Conservation (phyloP, 331 rosid genomes). For the Acacia pycnantha region DNA sequence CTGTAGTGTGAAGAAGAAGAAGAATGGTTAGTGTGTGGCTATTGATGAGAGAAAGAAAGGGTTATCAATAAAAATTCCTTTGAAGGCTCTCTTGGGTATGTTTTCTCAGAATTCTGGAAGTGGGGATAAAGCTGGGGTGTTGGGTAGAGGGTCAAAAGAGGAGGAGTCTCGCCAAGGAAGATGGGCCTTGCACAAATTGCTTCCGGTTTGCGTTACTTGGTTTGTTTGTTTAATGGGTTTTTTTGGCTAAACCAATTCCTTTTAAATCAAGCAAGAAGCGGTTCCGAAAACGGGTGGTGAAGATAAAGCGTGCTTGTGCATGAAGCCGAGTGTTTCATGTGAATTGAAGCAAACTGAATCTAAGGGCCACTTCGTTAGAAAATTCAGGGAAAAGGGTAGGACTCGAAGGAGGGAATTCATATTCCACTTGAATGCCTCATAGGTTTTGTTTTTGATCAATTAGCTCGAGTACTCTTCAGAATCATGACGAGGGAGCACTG, state of each 20-base stretch:
- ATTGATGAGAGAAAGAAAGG: conserved; percentile 62
- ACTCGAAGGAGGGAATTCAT: conserved; percentile 50
- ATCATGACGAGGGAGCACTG: conserved; percentile 49
- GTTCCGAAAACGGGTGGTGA: conserved; percentile 60
- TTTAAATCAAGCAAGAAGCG: conserved; percentile 73
- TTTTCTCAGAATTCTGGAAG: conserved; percentile 59
- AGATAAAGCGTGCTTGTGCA: conserved; percentile 47
- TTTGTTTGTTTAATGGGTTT: conserved; percentile 65
- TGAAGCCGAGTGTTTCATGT: conserved; percentile 46
- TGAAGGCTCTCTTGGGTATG: conserved; percentile 66
- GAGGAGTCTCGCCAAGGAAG: conserved; percentile 50
- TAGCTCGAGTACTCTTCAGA: conserved; percentile 57
- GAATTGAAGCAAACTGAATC: conserved; percentile 56
- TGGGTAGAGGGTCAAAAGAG: conserved; percentile 29
- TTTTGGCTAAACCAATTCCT: conserved; percentile 73
- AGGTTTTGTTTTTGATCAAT: conserved; percentile 73
- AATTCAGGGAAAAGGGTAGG: conserved; percentile 36
- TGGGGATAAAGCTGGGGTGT: conserved; percentile 42
- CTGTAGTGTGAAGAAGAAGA: conserved; percentile 61
- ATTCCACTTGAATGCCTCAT: conserved; percentile 68
- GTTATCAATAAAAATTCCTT: conserved; percentile 61
- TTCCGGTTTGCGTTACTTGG: conserved; percentile 83
- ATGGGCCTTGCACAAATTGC: conserved; percentile 73
- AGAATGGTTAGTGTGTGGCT: conserved; percentile 37
- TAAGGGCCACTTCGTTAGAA: conserved; percentile 35